Base-by-base conservation (phyloP, 495 filamentous ascomycete genomes). In the Annulohypoxylon bovei region DNA sequence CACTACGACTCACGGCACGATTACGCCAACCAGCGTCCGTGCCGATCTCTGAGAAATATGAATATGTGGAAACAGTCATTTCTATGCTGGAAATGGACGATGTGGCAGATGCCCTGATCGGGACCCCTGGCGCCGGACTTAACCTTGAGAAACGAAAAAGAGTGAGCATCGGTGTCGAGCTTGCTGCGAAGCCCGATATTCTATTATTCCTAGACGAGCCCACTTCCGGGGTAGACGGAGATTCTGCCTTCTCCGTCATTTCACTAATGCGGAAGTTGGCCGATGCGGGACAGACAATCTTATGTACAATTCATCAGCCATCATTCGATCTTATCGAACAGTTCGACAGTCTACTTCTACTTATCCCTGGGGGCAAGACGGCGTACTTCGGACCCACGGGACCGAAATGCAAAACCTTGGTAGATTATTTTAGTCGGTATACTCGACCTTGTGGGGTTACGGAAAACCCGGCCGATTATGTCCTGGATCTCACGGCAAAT, bases 221-320 rank as follows among this genome's bases (percentile, higher is more conserved):
- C 0, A 92, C 90, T 4, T 88, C 86, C 65, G 92, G 92, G 55
- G 83, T 95, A 8, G 92, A 94, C 78, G 87, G 85, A 57, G 89
- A 93, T 67, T 87, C 88, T 12, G 92, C 92, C 0, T 90, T 82
- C 75, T 89, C 85, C 0, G 92, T 94, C 62, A 82, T 92, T 4
- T 79, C 87, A 4, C 92, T 93, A 76, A 72, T 94, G 64, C 88
- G 88, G 77, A 94, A 93, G 77, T 80, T 95, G 0, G 85, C 90
- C 3, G 81, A 84, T 23, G 86, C 88, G 22, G 90, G 92, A n/a
- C 88, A 93, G 65, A 90, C 91, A 1, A 91, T 95, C 64, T 81
- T 94, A 35, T 93, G 91, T 78, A 95, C 92, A 0, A 93, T 95
- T 58, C 92, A 95, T 70, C 91, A 92, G n/a, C 67, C 67, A 0